Base-by-base conservation (phyloP, 1,284 basidiomycete genomes). In the Vanrija pseudolonga region DNA sequence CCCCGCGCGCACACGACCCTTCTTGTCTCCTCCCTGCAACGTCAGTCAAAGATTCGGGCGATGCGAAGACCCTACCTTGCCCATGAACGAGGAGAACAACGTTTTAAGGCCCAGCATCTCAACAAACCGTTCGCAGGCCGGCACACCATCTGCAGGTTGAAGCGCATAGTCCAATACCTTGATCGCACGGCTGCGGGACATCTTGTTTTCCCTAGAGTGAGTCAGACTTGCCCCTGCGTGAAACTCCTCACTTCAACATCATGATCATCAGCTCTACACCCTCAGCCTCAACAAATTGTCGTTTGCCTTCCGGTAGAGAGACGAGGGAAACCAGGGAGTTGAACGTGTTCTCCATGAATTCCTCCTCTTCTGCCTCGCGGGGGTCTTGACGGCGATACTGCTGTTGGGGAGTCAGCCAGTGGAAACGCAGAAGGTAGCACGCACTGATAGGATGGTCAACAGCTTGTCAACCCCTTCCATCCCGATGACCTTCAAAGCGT, bases 301-400 rank as follows among this genome's bases (percentile, higher is more conserved):
- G 71, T 74, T 96, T 96, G 72, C 88, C 84, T 48, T 85, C 79
- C 4, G 85, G 79, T 68, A 90, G 88, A 8, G 81, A 82, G 23
- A 94, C 78, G 0, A 86, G 82, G 0, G 91, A 90, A 71, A 94
- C 98, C 20, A 98, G 75, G 0, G 86, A 78, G 73, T 97, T 90
- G 66, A 98, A 97, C 3, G 90, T 63, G 72, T 99, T 98, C 71
- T 98, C 95, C 89, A 98, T 92, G 74, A 92, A 98, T 72, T 98
- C 96, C 11, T 85, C 81, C 76, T 98, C 95, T 58, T 98, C 96
- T 6, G 86, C 83, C 62, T 91, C 87, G 0, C 77, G 76, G 0
- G 93, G 93, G 67, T 96, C 88, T 45, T 83, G 80, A 64, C 85
- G 84, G 47, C 93, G 85, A 69, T 87, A 98, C 83, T 88, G 85